Evolutionary conservation across 148 eudicot genomes (phyloP).

Genomic region (Fagopyrum homotropicum): DNA sequence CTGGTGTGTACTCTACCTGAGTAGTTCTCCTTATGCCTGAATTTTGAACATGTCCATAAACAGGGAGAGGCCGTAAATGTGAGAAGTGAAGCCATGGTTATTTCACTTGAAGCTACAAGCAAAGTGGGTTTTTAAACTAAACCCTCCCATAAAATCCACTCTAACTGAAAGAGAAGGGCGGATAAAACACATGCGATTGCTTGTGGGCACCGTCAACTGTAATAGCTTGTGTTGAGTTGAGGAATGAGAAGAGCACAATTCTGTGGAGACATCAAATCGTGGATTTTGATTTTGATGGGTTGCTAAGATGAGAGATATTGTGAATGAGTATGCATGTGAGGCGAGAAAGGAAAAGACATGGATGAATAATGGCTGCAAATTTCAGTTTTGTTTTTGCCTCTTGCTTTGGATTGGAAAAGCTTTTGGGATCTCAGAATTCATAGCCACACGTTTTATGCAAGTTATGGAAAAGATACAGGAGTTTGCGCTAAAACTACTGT

Average conservation of each 20-base stretch:
- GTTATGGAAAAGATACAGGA: neutral
- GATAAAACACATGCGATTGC: neutral
- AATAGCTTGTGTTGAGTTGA: neutral
- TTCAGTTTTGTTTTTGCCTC: neutral
- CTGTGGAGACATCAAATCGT: neutral
- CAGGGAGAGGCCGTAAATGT: slow-evolving; percentile 34
- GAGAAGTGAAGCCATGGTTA: slow-evolving; percentile 38
- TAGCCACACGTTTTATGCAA: slow-evolving; percentile 9
- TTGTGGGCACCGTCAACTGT: neutral
- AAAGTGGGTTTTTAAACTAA: neutral
- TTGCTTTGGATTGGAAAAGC: neutral
- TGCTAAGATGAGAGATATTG: neutral
- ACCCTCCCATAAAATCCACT: neutral
- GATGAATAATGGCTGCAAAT: slow-evolving; percentile 7
- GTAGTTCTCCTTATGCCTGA: slow-evolving; percentile 23
- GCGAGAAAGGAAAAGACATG: slow-evolving; percentile 1
- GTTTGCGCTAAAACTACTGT: slow-evolving; percentile 1
- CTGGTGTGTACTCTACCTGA: slow-evolving; percentile 29
- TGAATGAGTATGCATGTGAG: neutral
- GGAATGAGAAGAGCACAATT: neutral
- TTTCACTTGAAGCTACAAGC: slow-evolving; percentile 13
- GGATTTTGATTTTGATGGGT: neutral
- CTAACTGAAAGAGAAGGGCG: neutral
- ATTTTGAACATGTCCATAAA: slow-evolving; percentile 26
- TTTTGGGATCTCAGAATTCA: neutral